A percentile compares a stretch with the other conserved stretches of the same genome.
Evolutionary conservation across 352 stramenopile genomes (phyloP).

Genomic region (Stramenopiles sp.): DNA sequence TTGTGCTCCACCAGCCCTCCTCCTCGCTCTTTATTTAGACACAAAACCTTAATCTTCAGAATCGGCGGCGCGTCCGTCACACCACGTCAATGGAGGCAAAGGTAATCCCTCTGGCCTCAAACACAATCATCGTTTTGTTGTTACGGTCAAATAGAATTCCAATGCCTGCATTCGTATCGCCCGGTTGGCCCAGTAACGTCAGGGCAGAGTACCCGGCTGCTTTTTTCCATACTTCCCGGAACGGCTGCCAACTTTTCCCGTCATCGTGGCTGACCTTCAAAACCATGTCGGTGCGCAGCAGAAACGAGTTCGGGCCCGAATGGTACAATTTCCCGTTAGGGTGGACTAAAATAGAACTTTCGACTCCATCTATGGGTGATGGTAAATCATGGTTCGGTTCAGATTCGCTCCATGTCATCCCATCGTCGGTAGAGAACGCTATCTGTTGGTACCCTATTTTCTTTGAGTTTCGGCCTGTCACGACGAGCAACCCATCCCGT

Average conservation of each 20-base stretch:
- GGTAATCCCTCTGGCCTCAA: neutral
- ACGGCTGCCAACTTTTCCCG: neutral
- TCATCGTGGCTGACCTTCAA: neutral
- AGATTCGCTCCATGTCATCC: neutral
- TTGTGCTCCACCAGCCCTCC: no score
- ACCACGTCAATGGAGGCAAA: neutral
- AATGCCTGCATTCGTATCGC: neutral
- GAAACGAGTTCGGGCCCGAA: neutral
- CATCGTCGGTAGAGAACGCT: neutral
- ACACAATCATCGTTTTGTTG: constrained; percentile 1
- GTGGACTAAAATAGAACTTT: neutral
- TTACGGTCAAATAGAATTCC: neutral
- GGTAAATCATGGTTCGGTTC: neutral
- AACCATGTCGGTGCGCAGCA: neutral
- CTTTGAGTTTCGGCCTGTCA: neutral
- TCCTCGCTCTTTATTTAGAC: no score
- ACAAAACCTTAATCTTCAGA: no score
- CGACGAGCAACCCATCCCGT: neutral
- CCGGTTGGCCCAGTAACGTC: neutral
- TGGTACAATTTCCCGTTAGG: neutral
- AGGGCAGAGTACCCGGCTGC: neutral
- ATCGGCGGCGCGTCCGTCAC: no score
- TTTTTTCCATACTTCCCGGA: neutral
- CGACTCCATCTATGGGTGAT: neutral
- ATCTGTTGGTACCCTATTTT: neutral